Percentiles rank a stretch among this genome's conserved stretches.
These are phyloP conservation scores for Eimeria necatrix DNA, from an alignment of 169 alveolate species.

Conservation along the genomic window DNA sequence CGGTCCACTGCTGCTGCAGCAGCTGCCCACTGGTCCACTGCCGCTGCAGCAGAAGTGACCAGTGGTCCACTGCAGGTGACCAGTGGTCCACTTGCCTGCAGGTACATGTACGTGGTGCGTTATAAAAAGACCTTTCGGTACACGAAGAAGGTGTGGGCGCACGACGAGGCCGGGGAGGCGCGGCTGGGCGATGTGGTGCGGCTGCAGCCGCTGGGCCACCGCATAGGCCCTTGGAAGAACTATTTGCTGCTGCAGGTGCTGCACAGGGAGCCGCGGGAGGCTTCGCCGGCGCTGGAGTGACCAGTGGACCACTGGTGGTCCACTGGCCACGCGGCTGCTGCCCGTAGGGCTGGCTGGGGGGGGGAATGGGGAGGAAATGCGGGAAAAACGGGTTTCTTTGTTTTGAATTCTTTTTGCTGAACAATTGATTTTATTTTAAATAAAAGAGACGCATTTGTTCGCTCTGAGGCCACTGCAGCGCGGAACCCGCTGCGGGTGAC, in stretches of 20 bases:
- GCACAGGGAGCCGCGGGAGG: conserved; percentile 79
- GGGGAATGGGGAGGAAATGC: too few relatives aligned
- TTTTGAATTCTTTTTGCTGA: background rate
- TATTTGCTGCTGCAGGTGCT: conserved; percentile 74
- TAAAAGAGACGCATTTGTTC: background rate
- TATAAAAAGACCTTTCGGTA: conserved; percentile 93
- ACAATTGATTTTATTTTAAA: background rate
- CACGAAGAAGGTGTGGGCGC: conserved; percentile 94
- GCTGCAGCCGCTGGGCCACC: conserved; percentile 94
- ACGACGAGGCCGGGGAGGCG: conserved; percentile 92
- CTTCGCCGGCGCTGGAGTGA: background rate
- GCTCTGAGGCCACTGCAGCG: too few relatives aligned
- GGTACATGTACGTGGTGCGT: conserved; percentile 94
- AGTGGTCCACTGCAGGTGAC: too few relatives aligned
- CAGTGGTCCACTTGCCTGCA: too few relatives aligned
- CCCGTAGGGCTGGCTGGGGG: background rate
- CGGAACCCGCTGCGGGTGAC: too few relatives aligned
- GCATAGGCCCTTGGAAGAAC: conserved; percentile 85
- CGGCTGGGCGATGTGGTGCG: conserved; percentile 93
- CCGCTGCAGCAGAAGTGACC: too few relatives aligned
- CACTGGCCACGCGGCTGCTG: background rate
- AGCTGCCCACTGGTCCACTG: too few relatives aligned
- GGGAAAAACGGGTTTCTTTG: too few relatives aligned
- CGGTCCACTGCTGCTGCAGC: too few relatives aligned
- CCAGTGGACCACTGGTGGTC: conserved; percentile 6